Conservation (phyloP, 2,329 filamentous ascomycete species). For the Dothideomycetidae sp. region DNA sequence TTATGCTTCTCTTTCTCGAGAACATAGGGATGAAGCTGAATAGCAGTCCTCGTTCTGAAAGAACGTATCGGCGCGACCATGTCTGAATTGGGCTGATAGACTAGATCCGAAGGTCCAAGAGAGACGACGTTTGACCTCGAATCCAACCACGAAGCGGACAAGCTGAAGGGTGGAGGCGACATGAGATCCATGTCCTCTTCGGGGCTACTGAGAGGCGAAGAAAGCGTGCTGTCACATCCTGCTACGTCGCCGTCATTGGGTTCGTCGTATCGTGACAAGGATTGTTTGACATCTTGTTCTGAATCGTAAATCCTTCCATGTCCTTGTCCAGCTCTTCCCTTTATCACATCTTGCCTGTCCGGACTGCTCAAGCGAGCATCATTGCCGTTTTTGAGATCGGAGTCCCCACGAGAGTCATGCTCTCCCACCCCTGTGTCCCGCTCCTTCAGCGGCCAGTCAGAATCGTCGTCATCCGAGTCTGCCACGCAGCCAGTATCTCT, state of each 20-base stretch:
- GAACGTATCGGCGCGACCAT: conserved; percentile 17
- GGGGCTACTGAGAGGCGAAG: conserved; percentile 17
- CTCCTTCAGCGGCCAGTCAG: conserved; percentile 8
- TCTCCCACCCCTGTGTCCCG: conserved; percentile 13
- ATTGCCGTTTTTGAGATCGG: neutral
- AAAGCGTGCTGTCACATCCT: conserved; percentile 6
- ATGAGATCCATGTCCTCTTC: conserved; percentile 10
- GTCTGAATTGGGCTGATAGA: conserved; percentile 1
- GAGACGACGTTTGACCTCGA: conserved; percentile 9
- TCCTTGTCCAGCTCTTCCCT: neutral
- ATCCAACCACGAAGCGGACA: conserved; percentile 11
- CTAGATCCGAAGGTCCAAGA: neutral
- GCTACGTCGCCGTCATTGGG: neutral
- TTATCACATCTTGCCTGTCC: neutral
- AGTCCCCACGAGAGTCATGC: neutral
- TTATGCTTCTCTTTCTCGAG: conserved; percentile 32
- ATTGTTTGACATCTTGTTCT: neutral
- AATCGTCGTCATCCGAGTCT: conserved; percentile 38
- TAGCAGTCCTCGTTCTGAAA: conserved; percentile 32
- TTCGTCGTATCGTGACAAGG: neutral
- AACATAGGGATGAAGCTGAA: conserved; percentile 35
- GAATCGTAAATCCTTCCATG: neutral
- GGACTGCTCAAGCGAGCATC: neutral
- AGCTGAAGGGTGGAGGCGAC: neutral
- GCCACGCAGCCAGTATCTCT: conserved; percentile 34